Evolutionary conservation across 2,329 filamentous ascomycete genomes (phyloP).

Genomic region (Trichoderma hamatum): DNA sequence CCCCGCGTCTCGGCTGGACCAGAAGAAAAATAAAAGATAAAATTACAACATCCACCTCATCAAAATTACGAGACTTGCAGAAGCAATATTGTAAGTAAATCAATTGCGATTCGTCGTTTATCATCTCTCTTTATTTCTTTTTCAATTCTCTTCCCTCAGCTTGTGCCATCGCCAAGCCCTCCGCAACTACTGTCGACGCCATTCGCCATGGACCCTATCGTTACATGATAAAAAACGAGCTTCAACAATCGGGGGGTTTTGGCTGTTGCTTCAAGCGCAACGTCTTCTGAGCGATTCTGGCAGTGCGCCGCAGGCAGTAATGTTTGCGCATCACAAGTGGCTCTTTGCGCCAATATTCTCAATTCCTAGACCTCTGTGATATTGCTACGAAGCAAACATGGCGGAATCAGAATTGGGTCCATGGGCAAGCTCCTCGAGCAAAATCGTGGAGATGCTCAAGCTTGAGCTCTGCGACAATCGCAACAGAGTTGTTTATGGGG

Average conservation of each 20-base stretch:
- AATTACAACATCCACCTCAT: not conserved
- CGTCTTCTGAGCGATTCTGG: not conserved
- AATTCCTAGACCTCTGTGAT: not conserved
- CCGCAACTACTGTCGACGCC: not conserved
- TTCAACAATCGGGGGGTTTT: not conserved
- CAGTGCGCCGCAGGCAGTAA: not conserved
- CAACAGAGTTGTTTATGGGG: not conserved
- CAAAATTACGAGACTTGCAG: not conserved
- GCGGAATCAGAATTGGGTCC: not conserved
- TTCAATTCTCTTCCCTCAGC: not conserved
- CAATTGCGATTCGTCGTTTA: not conserved
- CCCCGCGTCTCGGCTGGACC: slow-evolving; percentile 21
- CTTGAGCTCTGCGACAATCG: not conserved
- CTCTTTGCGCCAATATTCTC: not conserved
- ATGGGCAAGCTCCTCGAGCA: not conserved
- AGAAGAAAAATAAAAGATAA: not conserved
- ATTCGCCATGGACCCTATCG: not conserved
- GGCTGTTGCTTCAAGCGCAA: not conserved
- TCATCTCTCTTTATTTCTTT: not conserved
- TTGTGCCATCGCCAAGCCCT: not conserved
- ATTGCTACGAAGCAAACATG: not conserved
- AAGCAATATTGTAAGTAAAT: slow-evolving; percentile 15
- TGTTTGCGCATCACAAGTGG: not conserved
- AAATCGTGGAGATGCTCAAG: not conserved
- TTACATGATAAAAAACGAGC: not conserved